Conservation (phyloP, 2,329 filamentous ascomycete genomes). For the Clonostachys byssicola region DNA sequence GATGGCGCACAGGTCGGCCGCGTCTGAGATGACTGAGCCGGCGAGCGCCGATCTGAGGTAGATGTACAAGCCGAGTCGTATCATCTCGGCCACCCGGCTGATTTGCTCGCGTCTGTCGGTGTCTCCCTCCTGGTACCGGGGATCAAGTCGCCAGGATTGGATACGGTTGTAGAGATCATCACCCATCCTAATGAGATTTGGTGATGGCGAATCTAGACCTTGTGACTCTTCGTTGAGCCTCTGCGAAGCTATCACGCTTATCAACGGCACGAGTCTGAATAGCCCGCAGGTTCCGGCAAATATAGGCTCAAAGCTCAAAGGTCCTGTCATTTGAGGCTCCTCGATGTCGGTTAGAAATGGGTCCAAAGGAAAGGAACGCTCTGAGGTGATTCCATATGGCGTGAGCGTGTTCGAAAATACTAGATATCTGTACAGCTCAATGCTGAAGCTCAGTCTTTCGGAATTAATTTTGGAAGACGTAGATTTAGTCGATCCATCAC, state of each 20-base stretch:
- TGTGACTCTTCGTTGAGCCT: neutral
- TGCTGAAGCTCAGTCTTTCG: constrained; percentile 2
- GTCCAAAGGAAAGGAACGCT: neutral
- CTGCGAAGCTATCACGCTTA: neutral
- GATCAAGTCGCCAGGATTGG: neutral
- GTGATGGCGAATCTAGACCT: neutral
- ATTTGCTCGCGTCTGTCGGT: neutral
- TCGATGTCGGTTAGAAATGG: neutral
- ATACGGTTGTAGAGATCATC: neutral
- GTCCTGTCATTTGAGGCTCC: no score
- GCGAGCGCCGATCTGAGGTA: constrained; percentile 1
- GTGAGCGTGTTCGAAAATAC: neutral
- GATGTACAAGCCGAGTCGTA: constrained; percentile 2
- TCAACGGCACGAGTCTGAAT: neutral
- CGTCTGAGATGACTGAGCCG: constrained; percentile 1
- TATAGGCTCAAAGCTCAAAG: constrained; percentile 1
- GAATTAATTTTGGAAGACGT: neutral
- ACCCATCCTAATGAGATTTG: neutral
- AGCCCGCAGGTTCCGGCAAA: constrained; percentile 2
- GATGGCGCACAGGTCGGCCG: neutral
- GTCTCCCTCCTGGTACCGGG: neutral
- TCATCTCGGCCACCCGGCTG: neutral
- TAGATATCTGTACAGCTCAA: constrained; percentile 4
- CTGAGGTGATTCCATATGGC: neutral
- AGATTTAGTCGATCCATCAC: neutral